Conservation (phyloP, 129 eudicot genomes). For the Scalesia atractyloides region DNA sequence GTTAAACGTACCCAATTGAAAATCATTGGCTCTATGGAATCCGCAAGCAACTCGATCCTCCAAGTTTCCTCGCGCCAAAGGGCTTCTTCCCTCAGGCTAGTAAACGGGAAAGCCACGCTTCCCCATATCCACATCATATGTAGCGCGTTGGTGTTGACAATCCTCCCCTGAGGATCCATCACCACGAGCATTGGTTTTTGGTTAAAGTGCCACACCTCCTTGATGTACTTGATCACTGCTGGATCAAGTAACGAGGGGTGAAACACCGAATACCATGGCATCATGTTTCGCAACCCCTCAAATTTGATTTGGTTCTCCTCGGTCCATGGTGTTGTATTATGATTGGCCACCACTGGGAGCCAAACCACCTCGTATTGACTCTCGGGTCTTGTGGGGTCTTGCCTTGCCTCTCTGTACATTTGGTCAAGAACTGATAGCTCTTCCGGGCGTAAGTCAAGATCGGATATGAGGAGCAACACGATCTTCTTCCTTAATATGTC, state of each 20-base stretch:
- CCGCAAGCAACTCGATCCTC: conserved; percentile 73
- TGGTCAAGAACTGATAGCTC: conserved; percentile 63
- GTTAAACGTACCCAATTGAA: conserved; percentile 54
- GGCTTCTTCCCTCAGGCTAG: conserved; percentile 58
- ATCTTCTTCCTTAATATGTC: conserved; percentile 65
- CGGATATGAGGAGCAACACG: conserved; percentile 79
- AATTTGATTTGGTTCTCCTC: conserved; percentile 42
- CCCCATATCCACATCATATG: conserved; percentile 99
- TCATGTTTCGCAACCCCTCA: conserved; percentile 46
- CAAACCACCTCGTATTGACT: conserved; percentile 77
- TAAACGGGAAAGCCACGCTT: conserved; percentile 67
- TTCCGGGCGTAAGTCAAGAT: conserved; percentile 67
- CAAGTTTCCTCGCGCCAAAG: conserved; percentile 74
- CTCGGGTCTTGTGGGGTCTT: conserved; percentile 49
- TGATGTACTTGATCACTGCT: conserved; percentile 61
- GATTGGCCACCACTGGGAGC: conserved; percentile 62
- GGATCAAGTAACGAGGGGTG: conserved; percentile 76
- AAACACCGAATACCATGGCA: conserved; percentile 83
- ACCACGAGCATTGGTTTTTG: conserved; percentile 80
- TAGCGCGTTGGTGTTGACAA: conserved; percentile 60
- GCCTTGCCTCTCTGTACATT: conserved; percentile 58
- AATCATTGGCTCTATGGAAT: conserved; percentile 68
- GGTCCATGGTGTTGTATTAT: conserved; percentile 38
- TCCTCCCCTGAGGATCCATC: conserved; percentile 79
- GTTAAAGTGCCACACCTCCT: conserved; percentile 70